Conservation (phyloP, 805 yeast species). For the Candida xiaguanensis region DNA sequence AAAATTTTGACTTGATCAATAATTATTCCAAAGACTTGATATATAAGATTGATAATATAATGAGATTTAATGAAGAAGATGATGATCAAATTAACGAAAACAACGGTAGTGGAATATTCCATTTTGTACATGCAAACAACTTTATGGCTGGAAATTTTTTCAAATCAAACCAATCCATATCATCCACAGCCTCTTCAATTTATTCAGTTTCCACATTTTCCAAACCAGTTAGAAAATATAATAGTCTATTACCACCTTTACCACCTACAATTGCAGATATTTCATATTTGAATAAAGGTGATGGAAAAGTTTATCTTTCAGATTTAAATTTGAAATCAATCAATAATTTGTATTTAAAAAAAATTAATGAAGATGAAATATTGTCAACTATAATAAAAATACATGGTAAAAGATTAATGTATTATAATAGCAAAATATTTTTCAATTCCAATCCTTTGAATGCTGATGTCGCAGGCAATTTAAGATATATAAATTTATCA, state of each 20-base stretch:
- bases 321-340: conserved; percentile 40
- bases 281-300: conserved; percentile 26
- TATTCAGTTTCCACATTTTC: conserved; percentile 23
- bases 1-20: conserved; percentile 35
- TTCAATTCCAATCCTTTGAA: conserved; percentile 2
- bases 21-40: conserved; percentile 34
- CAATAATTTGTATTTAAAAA: conserved; percentile 26
- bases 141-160: conserved; percentile 6
- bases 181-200: conserved; percentile 23
- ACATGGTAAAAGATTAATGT: conserved; percentile 17
- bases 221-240: conserved; percentile 31
- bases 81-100: background rate
- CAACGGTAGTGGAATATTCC: background rate
- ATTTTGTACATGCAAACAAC: conserved; percentile 1
- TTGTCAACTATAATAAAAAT: conserved; percentile 23
- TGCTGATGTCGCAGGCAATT: conserved; percentile 13
- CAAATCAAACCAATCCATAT: conserved; percentile 8
- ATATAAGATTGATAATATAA: conserved; percentile 20
- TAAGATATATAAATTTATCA: conserved; percentile 38
- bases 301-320: conserved; percentile 34
- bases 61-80: conserved; percentile 11
- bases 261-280: conserved; percentile 25
- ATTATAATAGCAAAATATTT: conserved; percentile 4
- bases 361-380: conserved; percentile 31
- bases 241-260: conserved; percentile 36